Base-by-base conservation (phyloP, 306 rosid species). In the Cicer chorassanicum region DNA sequence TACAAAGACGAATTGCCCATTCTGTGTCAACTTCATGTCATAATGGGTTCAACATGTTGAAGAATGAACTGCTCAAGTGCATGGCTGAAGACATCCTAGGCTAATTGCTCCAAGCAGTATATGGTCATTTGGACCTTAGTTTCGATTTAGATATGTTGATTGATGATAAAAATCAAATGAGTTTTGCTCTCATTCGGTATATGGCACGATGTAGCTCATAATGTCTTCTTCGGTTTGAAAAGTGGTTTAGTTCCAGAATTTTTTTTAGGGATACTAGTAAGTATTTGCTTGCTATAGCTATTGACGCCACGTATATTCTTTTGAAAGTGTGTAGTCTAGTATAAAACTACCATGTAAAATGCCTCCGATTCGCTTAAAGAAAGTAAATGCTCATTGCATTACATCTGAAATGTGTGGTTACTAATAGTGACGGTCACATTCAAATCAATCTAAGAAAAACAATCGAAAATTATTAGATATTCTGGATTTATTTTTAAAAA, bases 11-110 rank as follows among this genome's bases (percentile, higher is more conserved):
- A 59, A 87, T 94, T 9, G 78, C 88, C 65, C 63, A 74, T 67
- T 94, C 97, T 8, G 67, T 86, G 65, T 60, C 82, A 74, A 82
- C 74, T 64, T 86, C 96, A 11, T 90, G 96, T 55, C 42, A 69
- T 36, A 5, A 29, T 44, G 93, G 96, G 46, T 3, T 80, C 51
- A 45, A 50, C 48, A 7, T 44, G 77, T 81, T 86, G 66, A 71
- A 74, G 82, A n/a, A 65, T 11, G 89, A 76, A 60, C 70, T 85
- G 50, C 10, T 5, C 44, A 86, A 70, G 76, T 86, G 88, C 84
- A 71, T 78, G 90, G 40, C 73, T 24, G 95, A 91, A 78, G 90
- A 87, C 83, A 74, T 29, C 38, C 71, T 9, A 60, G 94, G 90
- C 70, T 90, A 84, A 81, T 62, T 57, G 19, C 40, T 44, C 79